These are phyloP conservation scores for Phallus indusiatus DNA, from an alignment of 768 basidiomycete species.

Conservation along the genomic window DNA sequence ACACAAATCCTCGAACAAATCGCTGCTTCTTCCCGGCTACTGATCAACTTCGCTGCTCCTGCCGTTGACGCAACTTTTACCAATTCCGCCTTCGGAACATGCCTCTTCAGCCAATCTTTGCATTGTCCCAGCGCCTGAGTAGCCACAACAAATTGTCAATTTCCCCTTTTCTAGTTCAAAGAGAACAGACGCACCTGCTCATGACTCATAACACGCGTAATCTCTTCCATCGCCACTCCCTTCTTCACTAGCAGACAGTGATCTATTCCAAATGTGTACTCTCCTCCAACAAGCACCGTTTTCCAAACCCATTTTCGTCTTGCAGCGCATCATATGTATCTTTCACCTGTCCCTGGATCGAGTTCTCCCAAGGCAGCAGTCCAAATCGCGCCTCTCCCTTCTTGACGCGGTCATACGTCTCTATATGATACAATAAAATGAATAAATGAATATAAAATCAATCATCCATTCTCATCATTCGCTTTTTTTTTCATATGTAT, in stretches of 20 bases:
- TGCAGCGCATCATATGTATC: constrained; percentile 68
- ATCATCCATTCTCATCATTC: neutral
- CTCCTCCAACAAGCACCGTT: constrained; percentile 48
- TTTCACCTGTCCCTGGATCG: constrained; percentile 59
- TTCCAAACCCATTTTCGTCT: constrained; percentile 20
- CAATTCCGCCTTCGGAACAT: constrained; percentile 42
- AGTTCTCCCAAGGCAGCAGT: constrained; percentile 77
- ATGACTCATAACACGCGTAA: constrained; percentile 61
- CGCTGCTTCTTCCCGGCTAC: constrained; percentile 45
- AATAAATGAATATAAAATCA: neutral
- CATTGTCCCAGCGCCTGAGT: constrained; percentile 73
- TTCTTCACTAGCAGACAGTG: constrained; percentile 60
- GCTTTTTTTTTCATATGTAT: too few relatives aligned
- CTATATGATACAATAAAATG: constrained; percentile 25
- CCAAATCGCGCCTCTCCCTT: constrained; percentile 32
- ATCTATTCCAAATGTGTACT: constrained; percentile 47
- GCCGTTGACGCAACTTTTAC: constrained; percentile 67
- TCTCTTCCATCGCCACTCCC: constrained; percentile 46
- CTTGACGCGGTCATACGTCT: constrained; percentile 22
- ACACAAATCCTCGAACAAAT: constrained; percentile 65
- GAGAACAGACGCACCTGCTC: constrained; percentile 49
- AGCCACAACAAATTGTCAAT: neutral
- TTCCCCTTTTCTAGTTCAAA: constrained; percentile 1
- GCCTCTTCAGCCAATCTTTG: constrained; percentile 41
- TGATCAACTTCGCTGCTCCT: constrained; percentile 42